Base-by-base conservation (phyloP, 2,329 filamentous ascomycete genomes). In the Penicillium paneum region DNA sequence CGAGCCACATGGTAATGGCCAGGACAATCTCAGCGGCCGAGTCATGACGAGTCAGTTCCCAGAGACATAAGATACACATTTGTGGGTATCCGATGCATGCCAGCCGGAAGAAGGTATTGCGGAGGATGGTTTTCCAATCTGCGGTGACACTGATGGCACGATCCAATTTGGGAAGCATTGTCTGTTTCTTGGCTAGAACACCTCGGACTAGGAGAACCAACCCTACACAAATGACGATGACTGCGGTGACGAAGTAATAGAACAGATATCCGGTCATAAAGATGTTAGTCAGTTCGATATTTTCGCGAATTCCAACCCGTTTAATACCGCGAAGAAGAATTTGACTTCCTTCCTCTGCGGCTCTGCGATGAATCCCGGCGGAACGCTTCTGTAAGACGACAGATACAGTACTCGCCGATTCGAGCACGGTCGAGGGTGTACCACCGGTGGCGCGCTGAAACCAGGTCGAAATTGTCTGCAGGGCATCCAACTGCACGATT, bases 391-490 rank as follows among this genome's bases (percentile, higher is more conserved):
- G 81, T 6, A 96, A 85, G 64, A 93, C 82, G n/a, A 96, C 88
- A 0, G 91, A 96, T 34, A 87, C 85, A 6, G 81, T 86, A 19
- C 80, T 81, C 46, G 95, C 78, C 21, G 83, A 85, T 60, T 89
- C 87, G 44, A 97, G 82, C 41, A 95, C 80, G 15, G 83, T 87
- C 3, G 90, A 86, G 0, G 93, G 89, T 0, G 83, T 90, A 59
- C 93, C 93, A 46, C 93, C 93, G 3, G 93, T 97, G 2, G 93
- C 84, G 58, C 92, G 89, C 76, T 96, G 91, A 70, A 97, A 97
- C 93, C 93, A 97, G 26, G 91, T 96, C 56, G 90, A 89, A 67
- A 96, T 89, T 43, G 81, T 80, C 76, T 97, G 90, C 76, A 97
- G 83, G 71, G 95, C 96, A 15, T 79, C 80, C 42, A 96, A 81